A percentile compares a stretch with the other conserved stretches of the same genome.
These are phyloP conservation scores for Cladophialophora exuberans DNA, from an alignment of 2,329 filamentous ascomycete genomes.

Conservation along the genomic window DNA sequence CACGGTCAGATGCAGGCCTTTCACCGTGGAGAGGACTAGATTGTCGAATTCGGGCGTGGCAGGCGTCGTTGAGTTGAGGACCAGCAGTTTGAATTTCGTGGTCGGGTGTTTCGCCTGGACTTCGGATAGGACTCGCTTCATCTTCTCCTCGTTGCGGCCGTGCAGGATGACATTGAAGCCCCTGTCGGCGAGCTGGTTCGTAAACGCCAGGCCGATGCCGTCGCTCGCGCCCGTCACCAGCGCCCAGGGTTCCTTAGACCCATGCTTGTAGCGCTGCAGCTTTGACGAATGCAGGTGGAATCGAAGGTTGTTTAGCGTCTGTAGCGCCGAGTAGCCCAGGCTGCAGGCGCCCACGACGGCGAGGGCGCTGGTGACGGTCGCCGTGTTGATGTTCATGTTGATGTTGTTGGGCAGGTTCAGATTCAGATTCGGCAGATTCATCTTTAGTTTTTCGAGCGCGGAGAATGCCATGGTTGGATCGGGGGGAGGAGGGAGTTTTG, in stretches of 20 bases:
- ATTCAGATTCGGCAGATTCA: too few species aligned
- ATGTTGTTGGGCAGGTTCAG: too few species aligned
- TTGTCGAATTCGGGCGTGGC: conserved; percentile 31
- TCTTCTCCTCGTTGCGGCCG: conserved; percentile 57
- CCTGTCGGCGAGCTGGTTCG: conserved; percentile 52
- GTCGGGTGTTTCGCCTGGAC: conserved; percentile 47
- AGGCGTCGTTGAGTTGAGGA: conserved; percentile 48
- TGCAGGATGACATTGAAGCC: conserved; percentile 64
- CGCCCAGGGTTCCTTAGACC: conserved; percentile 46
- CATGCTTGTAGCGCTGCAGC: conserved; percentile 11
- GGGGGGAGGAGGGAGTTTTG: too few species aligned
- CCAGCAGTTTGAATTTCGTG: conserved; percentile 44
- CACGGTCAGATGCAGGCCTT: conserved; percentile 52
- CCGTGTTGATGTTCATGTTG: too few species aligned
- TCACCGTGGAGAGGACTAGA: conserved; percentile 33
- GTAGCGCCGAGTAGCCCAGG: not conserved
- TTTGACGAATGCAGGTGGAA: conserved; percentile 14
- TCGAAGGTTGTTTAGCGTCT: conserved; percentile 3
- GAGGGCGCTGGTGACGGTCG: too few species aligned
- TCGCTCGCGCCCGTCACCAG: conserved; percentile 60
- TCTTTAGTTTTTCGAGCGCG: too few species aligned
- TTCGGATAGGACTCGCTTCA: conserved; percentile 46
- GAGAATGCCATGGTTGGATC: too few species aligned
- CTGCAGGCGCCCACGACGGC: conserved; percentile 9
- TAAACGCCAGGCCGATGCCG: conserved; percentile 58